These are phyloP conservation scores for Kingdonia uniflora DNA, from an alignment of 164 flowering plant genomes.

Conservation along the genomic window DNA sequence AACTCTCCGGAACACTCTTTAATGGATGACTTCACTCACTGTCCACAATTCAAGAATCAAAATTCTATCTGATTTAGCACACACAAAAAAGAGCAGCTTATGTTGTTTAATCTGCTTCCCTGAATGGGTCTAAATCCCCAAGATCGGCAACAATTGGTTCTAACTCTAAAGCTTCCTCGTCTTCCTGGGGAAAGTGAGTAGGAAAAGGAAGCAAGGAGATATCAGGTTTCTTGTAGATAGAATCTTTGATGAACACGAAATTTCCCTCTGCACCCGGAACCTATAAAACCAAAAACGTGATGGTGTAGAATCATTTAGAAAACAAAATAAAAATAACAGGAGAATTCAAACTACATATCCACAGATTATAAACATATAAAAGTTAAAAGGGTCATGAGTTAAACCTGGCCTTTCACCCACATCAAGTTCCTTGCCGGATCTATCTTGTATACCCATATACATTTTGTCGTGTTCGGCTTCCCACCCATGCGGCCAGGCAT, in stretches of 20 bases:
- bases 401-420: conserved; percentile 94
- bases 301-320: background rate
- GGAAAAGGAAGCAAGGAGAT: conserved; percentile 78
- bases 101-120: conserved; percentile 58
- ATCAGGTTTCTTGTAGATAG: conserved; percentile 76
- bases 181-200: conserved; percentile 52
- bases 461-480: conserved; percentile 67
- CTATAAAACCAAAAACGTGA: conserved; percentile 24
- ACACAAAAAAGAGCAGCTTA: background rate
- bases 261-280: conserved; percentile 94
- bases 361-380: too few relatives aligned
- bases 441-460: conserved; percentile 86
- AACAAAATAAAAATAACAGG: background rate
- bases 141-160: conserved; percentile 82
- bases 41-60: background rate
- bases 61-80: background rate
- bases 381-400: background rate
- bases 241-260: conserved; percentile 84
- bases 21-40: background rate
- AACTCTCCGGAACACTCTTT: background rate
- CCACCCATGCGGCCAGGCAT: conserved; percentile 99
- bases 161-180: conserved; percentile 41
- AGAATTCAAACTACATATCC: too few relatives aligned
- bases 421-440: conserved; percentile 82
- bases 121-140: conserved; percentile 89